Conservation (phyloP, 108 stramenopile species). For the Skeletonema potamos region DNA sequence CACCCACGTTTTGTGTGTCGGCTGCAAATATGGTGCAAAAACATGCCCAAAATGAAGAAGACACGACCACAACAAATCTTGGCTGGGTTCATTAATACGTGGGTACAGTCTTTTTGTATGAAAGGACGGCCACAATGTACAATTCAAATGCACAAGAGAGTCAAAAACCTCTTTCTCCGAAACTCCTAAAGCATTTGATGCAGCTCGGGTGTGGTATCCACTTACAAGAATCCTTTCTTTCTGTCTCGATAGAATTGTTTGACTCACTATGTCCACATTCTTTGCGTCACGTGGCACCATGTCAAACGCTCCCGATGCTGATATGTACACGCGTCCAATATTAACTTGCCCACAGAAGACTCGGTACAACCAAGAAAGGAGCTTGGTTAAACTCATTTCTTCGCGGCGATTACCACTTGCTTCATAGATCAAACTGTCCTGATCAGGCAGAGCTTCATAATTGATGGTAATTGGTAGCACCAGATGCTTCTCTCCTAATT, state of each 20-base stretch:
- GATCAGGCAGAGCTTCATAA: conserved; percentile 84
- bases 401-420: conserved; percentile 25
- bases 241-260: conserved; percentile 61
- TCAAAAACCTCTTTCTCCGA: conserved; percentile 20
- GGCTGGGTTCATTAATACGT: conserved; percentile 20
- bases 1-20: conserved; percentile 55
- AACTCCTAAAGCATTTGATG: conserved; percentile 49
- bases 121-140: conserved; percentile 39
- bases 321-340: conserved; percentile 73
- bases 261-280: conserved; percentile 34
- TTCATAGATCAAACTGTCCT: conserved; percentile 57
- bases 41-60: conserved; percentile 67
- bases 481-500: conserved; percentile 47
- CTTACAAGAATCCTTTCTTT: conserved; percentile 53
- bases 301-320: conserved; percentile 54
- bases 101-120: neutral
- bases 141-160: conserved; percentile 52
- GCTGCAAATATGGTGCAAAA: conserved; percentile 57
- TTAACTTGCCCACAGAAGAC: conserved; percentile 53
- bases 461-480: conserved; percentile 83
- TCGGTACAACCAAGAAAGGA: conserved; percentile 26
- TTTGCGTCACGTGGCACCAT: conserved; percentile 19
- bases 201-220: conserved; percentile 65
- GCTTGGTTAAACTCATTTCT: conserved; percentile 27
- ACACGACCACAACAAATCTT: conserved; percentile 50